Evolutionary conservation across 108 stramenopile genomes (phyloP).

Genomic region (Nannochloropsis oceanica): DNA sequence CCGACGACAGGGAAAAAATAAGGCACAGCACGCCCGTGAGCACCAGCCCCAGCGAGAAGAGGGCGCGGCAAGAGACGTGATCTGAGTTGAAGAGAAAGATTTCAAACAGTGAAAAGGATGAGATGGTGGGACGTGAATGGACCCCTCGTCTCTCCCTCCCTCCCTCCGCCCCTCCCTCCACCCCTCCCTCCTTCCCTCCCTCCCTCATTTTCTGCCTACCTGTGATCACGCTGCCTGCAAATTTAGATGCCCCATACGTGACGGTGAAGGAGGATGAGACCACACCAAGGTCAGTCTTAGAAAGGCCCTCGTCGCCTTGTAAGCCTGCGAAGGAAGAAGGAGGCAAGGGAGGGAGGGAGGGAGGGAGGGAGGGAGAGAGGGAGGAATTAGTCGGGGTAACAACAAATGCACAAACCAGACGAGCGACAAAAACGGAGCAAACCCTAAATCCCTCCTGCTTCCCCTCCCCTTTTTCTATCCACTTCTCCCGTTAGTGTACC

Average conservation of each 20-base stretch:
- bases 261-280: background rate
- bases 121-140: too few relatives aligned
- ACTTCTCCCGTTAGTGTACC: background rate
- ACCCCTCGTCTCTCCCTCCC: too few relatives aligned
- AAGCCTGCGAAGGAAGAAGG: background rate
- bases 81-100: too few relatives aligned
- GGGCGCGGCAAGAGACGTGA: too few relatives aligned
- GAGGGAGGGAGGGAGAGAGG: background rate
- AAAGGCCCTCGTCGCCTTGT: background rate
- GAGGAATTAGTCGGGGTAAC: background rate
- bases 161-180: background rate
- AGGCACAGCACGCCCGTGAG: too few relatives aligned
- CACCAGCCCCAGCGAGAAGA: too few relatives aligned
- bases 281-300: background rate
- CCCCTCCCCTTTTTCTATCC: background rate
- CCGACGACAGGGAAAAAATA: too few relatives aligned
- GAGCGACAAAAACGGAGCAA: too few relatives aligned
- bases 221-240: background rate
- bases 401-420: too few relatives aligned
- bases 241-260: background rate
- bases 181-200: background rate
- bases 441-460: background rate
- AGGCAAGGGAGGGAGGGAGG: background rate
- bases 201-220: background rate
- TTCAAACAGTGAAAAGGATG: too few relatives aligned